Conservation (phyloP, 2,329 filamentous ascomycete genomes). For the Phoma sp. region DNA sequence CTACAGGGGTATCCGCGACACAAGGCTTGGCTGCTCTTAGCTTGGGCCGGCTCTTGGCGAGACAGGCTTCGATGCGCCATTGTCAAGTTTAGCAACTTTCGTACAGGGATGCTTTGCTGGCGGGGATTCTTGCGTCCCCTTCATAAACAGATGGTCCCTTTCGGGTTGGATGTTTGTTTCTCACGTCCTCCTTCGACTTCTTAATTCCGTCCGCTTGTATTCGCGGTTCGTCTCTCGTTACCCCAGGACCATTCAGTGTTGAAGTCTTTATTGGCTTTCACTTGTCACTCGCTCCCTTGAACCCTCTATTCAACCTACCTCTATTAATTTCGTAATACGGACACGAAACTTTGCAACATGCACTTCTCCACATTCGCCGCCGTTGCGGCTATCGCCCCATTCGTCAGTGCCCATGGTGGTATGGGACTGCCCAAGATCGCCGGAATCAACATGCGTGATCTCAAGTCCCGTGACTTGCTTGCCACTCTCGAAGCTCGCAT, state of each 20-base stretch:
- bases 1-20: conserved; percentile 17
- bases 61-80: conserved; percentile 20
- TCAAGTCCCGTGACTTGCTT: conserved; percentile 44
- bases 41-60: conserved; percentile 20
- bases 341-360: conserved; percentile 33
- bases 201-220: conserved; percentile 23
- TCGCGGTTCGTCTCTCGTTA: conserved; percentile 25
- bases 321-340: conserved; percentile 35
- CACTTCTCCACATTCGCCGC: conserved; percentile 42
- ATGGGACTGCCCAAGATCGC: conserved; percentile 40
- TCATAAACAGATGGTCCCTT: conserved; percentile 26
- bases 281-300: conserved; percentile 42
- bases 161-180: conserved; percentile 12
- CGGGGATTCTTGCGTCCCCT: conserved; percentile 24
- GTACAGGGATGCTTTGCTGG: conserved; percentile 21
- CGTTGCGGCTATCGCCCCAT: conserved; percentile 35
- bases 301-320: conserved; percentile 15
- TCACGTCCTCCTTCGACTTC: conserved; percentile 24
- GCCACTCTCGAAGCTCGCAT: conserved; percentile 35
- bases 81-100: conserved; percentile 31
- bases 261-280: conserved; percentile 31
- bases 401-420: conserved; percentile 41
- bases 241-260: conserved; percentile 34
- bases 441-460: conserved; percentile 43
- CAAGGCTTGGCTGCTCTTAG: conserved; percentile 19